These are phyloP conservation scores for Hyaloscypha bicolor DNA, from an alignment of 495 filamentous ascomycete species.

Conservation along the genomic window DNA sequence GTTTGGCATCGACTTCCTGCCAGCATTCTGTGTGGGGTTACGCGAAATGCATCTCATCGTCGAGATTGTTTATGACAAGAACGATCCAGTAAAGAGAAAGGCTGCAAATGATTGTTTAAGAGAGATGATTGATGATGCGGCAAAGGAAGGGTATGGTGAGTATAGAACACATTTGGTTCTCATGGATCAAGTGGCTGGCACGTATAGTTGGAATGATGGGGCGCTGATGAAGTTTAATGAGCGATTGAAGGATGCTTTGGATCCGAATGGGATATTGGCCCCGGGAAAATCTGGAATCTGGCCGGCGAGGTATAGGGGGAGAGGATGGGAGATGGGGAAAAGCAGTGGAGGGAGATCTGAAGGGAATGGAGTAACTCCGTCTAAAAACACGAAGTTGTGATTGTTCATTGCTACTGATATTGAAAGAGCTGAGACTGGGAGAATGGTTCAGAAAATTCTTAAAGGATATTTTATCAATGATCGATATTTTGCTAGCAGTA, in stretches of 20 bases:
- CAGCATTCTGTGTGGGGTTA: slow-evolving; percentile 48
- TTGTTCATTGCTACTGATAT: too few species aligned
- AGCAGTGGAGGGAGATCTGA: not conserved
- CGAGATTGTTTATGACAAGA: slow-evolving; percentile 55
- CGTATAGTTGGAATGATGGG: slow-evolving; percentile 57
- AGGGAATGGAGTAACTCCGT: not conserved
- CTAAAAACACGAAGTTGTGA: not conserved
- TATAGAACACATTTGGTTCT: slow-evolving; percentile 58
- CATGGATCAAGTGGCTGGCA: slow-evolving; percentile 58
- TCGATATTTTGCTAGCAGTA: too few species aligned
- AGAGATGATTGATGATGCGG: slow-evolving; percentile 50
- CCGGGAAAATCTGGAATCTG: slow-evolving; percentile 59
- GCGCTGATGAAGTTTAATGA: slow-evolving; percentile 56
- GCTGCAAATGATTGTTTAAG: slow-evolving; percentile 44
- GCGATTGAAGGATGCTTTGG: slow-evolving; percentile 56
- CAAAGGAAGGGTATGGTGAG: slow-evolving; percentile 56
- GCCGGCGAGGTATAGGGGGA: slow-evolving; percentile 48
- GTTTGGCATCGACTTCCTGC: slow-evolving; percentile 50
- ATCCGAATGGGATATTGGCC: slow-evolving; percentile 59
- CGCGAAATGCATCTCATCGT: slow-evolving; percentile 61
- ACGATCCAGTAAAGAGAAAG: slow-evolving; percentile 37
- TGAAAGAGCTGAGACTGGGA: too few species aligned
- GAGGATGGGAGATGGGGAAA: slow-evolving; percentile 21
- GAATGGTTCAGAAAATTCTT: too few species aligned
- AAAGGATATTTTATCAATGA: too few species aligned